Conservation (phyloP, 2,329 filamentous ascomycete species). For the Trichoderma citrinoviride region DNA sequence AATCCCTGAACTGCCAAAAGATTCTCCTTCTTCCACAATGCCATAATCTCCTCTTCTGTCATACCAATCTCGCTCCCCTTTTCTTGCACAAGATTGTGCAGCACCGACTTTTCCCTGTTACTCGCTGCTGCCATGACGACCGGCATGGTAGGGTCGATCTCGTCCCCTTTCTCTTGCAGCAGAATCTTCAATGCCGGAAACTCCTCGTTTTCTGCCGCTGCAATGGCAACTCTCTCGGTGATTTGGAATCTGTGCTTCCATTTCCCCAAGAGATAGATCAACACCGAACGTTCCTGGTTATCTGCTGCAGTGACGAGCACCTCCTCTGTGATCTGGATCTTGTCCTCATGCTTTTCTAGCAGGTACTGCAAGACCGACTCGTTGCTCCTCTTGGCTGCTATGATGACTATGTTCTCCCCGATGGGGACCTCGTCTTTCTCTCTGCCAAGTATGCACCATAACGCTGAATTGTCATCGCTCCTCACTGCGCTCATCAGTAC, state of each 20-base stretch:
- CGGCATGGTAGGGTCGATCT: background rate
- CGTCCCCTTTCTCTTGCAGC: background rate
- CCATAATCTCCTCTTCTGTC: background rate
- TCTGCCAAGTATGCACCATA: slow-evolving; percentile 8
- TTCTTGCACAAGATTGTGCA: background rate
- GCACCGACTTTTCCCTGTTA: background rate
- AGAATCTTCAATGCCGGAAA: background rate
- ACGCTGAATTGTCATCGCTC: background rate
- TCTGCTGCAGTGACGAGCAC: background rate
- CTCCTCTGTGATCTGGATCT: background rate
- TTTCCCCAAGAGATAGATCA: background rate
- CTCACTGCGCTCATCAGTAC: background rate
- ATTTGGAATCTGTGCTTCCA: background rate
- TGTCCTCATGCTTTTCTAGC: background rate
- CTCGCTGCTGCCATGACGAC: background rate
- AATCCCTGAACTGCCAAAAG: background rate
- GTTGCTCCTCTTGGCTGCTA: background rate
- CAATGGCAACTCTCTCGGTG: background rate
- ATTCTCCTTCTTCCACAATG: background rate
- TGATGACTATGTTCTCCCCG: background rate
- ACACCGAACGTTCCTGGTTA: background rate
- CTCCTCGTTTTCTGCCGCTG: background rate
- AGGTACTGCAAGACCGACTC: slow-evolving; percentile 4
- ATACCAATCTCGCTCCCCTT: background rate
- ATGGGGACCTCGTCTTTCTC: background rate